A percentile compares a stretch with the other conserved stretches of the same genome.
Evolutionary conservation across 1,284 basidiomycete species (phyloP).

Genomic region (Austroboletus niveus): DNA sequence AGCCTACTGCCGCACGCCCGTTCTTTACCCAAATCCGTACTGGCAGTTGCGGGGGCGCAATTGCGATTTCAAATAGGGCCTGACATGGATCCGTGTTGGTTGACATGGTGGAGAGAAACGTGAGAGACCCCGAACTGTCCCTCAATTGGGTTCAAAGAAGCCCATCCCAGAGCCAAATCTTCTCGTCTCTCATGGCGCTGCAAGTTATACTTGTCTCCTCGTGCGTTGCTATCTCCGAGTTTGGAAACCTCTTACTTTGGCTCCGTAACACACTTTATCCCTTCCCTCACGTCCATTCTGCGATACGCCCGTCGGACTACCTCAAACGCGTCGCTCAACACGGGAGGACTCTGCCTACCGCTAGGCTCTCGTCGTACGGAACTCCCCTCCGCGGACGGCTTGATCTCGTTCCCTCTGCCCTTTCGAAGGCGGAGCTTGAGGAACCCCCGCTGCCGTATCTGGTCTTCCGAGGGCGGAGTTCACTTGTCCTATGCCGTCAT

Average conservation of each 20-base stretch:
- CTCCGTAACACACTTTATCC: conserved; percentile 14
- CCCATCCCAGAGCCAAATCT: conserved; percentile 8
- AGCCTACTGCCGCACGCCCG: conserved; percentile 23
- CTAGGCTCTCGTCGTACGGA: conserved; percentile 3
- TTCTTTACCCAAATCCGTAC: conserved; percentile 17
- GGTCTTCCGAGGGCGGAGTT: conserved; percentile 11
- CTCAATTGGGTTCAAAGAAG: conserved; percentile 7
- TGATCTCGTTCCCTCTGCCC: conserved; percentile 19
- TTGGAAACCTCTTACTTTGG: conserved; percentile 9
- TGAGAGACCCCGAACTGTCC: conserved; percentile 15
- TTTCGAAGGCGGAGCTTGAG: conserved; percentile 17
- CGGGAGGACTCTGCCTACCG: background rate
- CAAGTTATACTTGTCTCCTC: conserved; percentile 16
- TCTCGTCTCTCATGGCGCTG: conserved; percentile 24
- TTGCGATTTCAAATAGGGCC: conserved; percentile 18
- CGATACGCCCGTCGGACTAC: conserved; percentile 15
- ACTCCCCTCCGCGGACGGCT: conserved; percentile 26
- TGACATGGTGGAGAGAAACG: conserved; percentile 12
- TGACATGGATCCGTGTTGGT: conserved; percentile 10
- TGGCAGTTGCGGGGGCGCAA: conserved; percentile 20
- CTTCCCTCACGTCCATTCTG: conserved; percentile 23
- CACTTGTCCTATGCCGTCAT: conserved; percentile 6
- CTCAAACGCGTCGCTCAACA: conserved; percentile 3
- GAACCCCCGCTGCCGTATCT: conserved; percentile 12
- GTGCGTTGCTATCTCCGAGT: conserved; percentile 24